phyloP scores from a whole-genome alignment of 2,329 filamentous ascomycete genomes.

The Colletotrichum somersetense region DNA sequence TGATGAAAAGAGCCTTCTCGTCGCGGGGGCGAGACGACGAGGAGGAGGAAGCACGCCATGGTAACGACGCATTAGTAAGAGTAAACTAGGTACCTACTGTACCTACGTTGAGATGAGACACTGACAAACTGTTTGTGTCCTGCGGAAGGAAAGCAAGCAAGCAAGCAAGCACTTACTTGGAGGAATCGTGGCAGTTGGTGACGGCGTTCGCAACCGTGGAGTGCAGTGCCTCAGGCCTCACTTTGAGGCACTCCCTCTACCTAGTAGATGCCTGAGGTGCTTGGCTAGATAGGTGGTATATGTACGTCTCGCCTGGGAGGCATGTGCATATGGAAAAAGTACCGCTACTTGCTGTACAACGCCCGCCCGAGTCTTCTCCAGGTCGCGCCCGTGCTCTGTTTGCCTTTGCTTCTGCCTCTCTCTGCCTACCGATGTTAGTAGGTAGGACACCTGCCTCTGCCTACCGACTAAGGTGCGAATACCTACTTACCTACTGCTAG shows the following conservation, averaged over 20 bases:
- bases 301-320: no score
- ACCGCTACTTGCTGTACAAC: no score
- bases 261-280: no score
- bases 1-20: constrained; percentile 1
- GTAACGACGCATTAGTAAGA: not conserved
- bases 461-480: no score
- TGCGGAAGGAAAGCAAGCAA: not conserved
- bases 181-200: constrained; percentile 8
- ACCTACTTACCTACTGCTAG: no score
- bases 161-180: not conserved
- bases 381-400: not conserved
- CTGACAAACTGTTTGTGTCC: not conserved
- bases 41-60: not conserved
- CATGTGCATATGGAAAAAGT: not conserved
- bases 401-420: not conserved
- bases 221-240: not conserved
- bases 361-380: not conserved
- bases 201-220: not conserved
- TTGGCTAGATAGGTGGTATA: no score
- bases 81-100: no score
- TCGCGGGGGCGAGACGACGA: not conserved
- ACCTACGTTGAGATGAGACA: constrained; percentile 1
- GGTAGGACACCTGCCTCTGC: not conserved
- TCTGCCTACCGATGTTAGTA: no score
- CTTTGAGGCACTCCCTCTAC: not conserved